Evolutionary conservation across 306 rosid genomes (phyloP), one percentile per base, ranked within the genome.

Genomic region (Echinosophora koreensis): DNA sequence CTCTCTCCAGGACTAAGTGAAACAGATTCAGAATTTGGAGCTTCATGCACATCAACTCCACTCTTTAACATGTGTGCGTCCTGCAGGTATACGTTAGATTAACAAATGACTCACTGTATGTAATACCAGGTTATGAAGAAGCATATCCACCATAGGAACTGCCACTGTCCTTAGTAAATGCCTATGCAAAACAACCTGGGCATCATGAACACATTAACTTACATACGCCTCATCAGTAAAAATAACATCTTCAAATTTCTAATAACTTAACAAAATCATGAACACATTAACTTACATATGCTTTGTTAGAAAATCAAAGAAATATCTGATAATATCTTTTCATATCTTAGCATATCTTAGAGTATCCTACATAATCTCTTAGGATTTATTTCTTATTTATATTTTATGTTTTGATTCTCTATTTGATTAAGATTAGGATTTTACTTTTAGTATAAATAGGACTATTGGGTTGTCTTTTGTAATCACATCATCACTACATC

Each of bases 161-260:
- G 91, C 98, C 47, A 89, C 83, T 56, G 97, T 86, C 86, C 98
- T 91, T 68, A 95, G 83, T 87, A 95, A 88, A 86, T 95, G 99
- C 85, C 98, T 88, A 83, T 92, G 99, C 87, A 95, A 82, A 88
- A 95, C 90, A 79, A 89, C 94, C 99, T 95, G 90, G 71, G 32
- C 72, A 84, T 81, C 86, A 62, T 35, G 49, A 66, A 74, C 38
- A 56, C 47, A 72, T 75, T 70, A 82, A 72, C 71, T 79, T 77
- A 49, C 27, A 60, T 63, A 62, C 76, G 66, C 61, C 80, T 76
- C 82, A 84, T 38, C 74, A 60, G 30, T 59, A 76, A 76, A 58
- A 52, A 55, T 67, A 66, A 16, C 59, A 52, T 42, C 58, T 71
- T 82, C 30, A 50, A 66, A 73, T 41, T 60, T 65, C 60, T 55